Conservation (phyloP, 2,329 filamentous ascomycete species). For the Mycosphaerella sp. region DNA sequence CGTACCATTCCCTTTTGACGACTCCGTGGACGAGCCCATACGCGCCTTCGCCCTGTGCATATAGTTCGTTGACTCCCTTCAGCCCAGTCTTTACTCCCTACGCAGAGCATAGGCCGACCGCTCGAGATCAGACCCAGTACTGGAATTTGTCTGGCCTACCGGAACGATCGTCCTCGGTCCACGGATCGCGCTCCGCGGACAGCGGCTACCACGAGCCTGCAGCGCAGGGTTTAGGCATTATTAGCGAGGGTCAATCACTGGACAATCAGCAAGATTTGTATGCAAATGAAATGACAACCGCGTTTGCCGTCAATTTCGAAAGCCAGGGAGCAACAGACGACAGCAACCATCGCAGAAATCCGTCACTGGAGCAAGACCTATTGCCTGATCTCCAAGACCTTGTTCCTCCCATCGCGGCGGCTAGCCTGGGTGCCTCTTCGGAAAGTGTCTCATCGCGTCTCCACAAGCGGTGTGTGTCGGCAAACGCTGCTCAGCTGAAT, state of each 20-base stretch:
- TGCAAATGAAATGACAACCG: slow-evolving; percentile 24
- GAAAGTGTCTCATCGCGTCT: background rate
- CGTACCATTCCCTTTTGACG: slow-evolving; percentile 13
- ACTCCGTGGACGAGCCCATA: slow-evolving; percentile 21
- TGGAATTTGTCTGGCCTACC: slow-evolving; percentile 31
- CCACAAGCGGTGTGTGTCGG: slow-evolving; percentile 28
- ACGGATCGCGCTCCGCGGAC: slow-evolving; percentile 22
- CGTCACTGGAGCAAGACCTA: slow-evolving; percentile 3
- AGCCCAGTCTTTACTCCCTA: slow-evolving; percentile 20
- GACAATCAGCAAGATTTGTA: slow-evolving; percentile 22
- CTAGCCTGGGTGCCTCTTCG: slow-evolving; percentile 4
- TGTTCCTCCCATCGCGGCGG: slow-evolving; percentile 4
- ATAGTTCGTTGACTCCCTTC: slow-evolving; percentile 18
- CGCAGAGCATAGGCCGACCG: slow-evolving; percentile 7
- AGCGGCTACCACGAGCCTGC: slow-evolving; percentile 28
- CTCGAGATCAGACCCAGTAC: slow-evolving; percentile 22
- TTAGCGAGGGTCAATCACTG: slow-evolving; percentile 7
- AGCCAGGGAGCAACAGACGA: background rate
- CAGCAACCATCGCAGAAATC: background rate
- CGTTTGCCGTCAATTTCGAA: slow-evolving; percentile 6
- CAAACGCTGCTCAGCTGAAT: slow-evolving; percentile 25
- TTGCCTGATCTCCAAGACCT: slow-evolving; percentile 9
- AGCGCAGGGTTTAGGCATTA: slow-evolving; percentile 5
- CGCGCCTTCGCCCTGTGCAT: slow-evolving; percentile 19
- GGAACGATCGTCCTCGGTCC: slow-evolving; percentile 21